These are phyloP conservation scores for Pseudogymnoascus sp. DNA, from an alignment of 2,329 filamentous ascomycete genomes.

Conservation along the genomic window DNA sequence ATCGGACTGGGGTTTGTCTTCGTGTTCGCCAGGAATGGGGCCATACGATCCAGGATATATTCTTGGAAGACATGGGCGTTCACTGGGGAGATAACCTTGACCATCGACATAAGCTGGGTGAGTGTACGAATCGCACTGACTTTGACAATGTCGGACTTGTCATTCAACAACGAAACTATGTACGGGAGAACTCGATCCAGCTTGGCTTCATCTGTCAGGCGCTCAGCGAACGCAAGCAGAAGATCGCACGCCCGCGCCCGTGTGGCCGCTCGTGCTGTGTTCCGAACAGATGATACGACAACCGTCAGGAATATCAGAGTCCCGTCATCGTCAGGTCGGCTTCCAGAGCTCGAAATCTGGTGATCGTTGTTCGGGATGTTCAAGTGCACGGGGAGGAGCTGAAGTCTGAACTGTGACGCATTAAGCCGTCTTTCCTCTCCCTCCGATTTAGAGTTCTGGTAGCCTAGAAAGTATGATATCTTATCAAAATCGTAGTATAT, in stretches of 20 bases:
- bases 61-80: slow-evolving; percentile 63
- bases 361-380: slow-evolving; percentile 82
- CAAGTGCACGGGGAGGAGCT: slow-evolving; percentile 71
- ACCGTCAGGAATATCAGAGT: slow-evolving; percentile 87
- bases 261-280: slow-evolving; percentile 80
- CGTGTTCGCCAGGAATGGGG: slow-evolving; percentile 46
- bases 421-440: slow-evolving; percentile 21
- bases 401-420: slow-evolving; percentile 42
- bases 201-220: slow-evolving; percentile 90
- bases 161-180: slow-evolving; percentile 71
- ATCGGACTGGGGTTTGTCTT: slow-evolving; percentile 54
- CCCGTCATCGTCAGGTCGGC: slow-evolving; percentile 69
- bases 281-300: slow-evolving; percentile 79
- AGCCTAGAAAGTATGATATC: slow-evolving; percentile 87
- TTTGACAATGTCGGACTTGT: slow-evolving; percentile 75
- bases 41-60: slow-evolving; percentile 58
- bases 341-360: slow-evolving; percentile 50
- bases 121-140: slow-evolving; percentile 78
- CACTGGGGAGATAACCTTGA: slow-evolving; percentile 75
- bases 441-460: slow-evolving; percentile 38
- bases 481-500: slow-evolving; percentile 96
- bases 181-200: slow-evolving; percentile 89
- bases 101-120: slow-evolving; percentile 79
- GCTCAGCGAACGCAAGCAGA: slow-evolving; percentile 81
- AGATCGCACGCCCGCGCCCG: slow-evolving; percentile 85